Base-by-base conservation (phyloP, 495 filamentous ascomycete genomes). In the Podospora australis region DNA sequence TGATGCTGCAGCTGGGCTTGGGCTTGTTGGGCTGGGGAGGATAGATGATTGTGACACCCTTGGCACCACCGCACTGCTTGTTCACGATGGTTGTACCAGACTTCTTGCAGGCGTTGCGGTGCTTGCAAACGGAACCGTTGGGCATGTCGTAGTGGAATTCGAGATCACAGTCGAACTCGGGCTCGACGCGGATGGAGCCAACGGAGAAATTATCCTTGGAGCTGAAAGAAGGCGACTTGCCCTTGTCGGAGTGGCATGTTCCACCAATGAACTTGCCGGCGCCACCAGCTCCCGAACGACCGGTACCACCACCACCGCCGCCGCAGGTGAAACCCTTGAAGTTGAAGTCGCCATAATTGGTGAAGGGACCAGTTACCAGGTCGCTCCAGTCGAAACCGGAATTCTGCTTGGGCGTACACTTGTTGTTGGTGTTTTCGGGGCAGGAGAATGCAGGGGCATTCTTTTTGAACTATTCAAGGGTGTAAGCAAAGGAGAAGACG, bases 31-130 rank as follows among this genome's bases (percentile, higher is more conserved):
- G 69, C 62, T 82, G 67, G 6, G 69, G 57, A 13, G 86, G 86
- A 57, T 88, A 80, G 64, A 87, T 74, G 60, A 95, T 81, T 28
- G 78, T 79, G 26, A 96, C 87, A 19, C 76, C 77, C 59, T 74
- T 85, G 48, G 90, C 90, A 69, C 90, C 90, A 76, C 90, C 91
- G 64, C 90, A 96, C 72, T 95, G 88, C 50, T 73, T 78, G 74
- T 95, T 95, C 65, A 75, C 65, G 53, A 95, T 73, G 44, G 71
- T 75, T 42, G 80, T 79, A 58, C 86, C 86, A 20, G 71, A 70
- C 39, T 77, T 67, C 43, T 70, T 73, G 77, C 86, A 92, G 23
- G 67, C 55, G 46, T 76, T 70, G 30, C 74, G 80, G 65, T 89
- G 82, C 66, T 82, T 87, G 79, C 91, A 96, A 48, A 68, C 77